A percentile compares a stretch with the other conserved stretches of the same genome.
Evolutionary conservation across 768 basidiomycete species (phyloP).

Genomic region (Suillus ampliporus): DNA sequence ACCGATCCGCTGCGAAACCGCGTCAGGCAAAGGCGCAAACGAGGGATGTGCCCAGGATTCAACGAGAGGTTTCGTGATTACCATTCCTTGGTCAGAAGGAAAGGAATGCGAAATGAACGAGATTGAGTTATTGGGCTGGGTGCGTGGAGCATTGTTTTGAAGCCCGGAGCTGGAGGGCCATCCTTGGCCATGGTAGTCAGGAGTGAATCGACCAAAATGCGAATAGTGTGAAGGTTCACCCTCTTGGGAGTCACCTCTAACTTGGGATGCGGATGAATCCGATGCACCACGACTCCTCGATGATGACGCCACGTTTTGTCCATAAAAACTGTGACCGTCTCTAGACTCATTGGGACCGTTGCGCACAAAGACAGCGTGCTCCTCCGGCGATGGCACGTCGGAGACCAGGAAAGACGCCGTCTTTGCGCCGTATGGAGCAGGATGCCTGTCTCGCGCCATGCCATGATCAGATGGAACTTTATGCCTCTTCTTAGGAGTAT

Average conservation of each 20-base stretch:
- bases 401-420: conserved; percentile 55
- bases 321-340: conserved; percentile 50
- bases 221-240: conserved; percentile 22
- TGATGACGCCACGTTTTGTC: conserved; percentile 50
- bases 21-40: conserved; percentile 65
- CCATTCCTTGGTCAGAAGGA: conserved; percentile 42
- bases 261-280: conserved; percentile 31
- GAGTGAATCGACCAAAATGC: conserved; percentile 24
- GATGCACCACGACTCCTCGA: conserved; percentile 29
- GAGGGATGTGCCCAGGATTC: conserved; percentile 65
- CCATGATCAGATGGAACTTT: conserved; percentile 54
- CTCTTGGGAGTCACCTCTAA: conserved; percentile 18
- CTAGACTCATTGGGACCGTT: conserved; percentile 30
- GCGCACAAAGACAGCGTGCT: conserved; percentile 20
- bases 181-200: conserved; percentile 30
- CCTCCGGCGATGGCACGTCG: conserved; percentile 43
- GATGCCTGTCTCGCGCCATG: conserved; percentile 41
- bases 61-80: conserved; percentile 47
- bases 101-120: conserved; percentile 54
- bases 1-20: conserved; percentile 58
- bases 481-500: conserved; percentile 73
- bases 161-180: conserved; percentile 25
- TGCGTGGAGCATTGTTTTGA: conserved; percentile 27
- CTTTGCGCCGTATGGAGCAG: conserved; percentile 49
- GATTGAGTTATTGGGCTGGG: conserved; percentile 34